Conservation (phyloP, 805 yeast genomes). For the Yarrowia divulgata region DNA sequence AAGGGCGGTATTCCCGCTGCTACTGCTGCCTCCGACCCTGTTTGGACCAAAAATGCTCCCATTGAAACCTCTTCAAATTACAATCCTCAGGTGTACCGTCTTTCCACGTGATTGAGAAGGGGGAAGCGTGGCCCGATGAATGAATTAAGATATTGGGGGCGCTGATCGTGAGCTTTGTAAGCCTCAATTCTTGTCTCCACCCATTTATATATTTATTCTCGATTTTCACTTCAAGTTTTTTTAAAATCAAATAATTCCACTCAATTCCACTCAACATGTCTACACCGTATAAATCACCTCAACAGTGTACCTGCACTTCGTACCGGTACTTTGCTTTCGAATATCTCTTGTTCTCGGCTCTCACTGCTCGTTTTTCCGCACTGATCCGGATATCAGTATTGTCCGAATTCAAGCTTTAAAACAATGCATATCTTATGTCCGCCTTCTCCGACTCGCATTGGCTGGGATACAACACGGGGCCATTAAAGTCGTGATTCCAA, state of each 20-base stretch:
- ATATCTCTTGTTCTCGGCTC: not conserved
- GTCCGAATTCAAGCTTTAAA: not conserved
- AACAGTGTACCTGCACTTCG: no score
- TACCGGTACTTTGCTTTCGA: no score
- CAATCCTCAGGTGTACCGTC: not conserved
- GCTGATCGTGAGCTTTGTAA: no score
- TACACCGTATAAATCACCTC: not conserved
- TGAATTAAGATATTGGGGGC: no score
- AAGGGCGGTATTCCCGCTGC: constrained; percentile 22
- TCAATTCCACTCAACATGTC: no score
- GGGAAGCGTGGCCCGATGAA: no score
- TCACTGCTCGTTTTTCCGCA: not conserved
- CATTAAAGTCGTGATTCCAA: not conserved
- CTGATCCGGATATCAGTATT: not conserved
- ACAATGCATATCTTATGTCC: not conserved
- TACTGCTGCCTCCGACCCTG: constrained; percentile 12
- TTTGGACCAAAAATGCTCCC: not conserved
- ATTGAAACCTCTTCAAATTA: not conserved
- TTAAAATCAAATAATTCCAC: no score
- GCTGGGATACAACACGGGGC: no score
- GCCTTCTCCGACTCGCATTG: constrained; percentile 19
- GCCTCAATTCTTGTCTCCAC: no score
- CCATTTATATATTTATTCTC: no score
- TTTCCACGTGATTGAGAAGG: not conserved
- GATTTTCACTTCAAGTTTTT: no score